Evolutionary conservation across 805 yeast species (phyloP).

Genomic region (Cyberlindnera americana): DNA sequence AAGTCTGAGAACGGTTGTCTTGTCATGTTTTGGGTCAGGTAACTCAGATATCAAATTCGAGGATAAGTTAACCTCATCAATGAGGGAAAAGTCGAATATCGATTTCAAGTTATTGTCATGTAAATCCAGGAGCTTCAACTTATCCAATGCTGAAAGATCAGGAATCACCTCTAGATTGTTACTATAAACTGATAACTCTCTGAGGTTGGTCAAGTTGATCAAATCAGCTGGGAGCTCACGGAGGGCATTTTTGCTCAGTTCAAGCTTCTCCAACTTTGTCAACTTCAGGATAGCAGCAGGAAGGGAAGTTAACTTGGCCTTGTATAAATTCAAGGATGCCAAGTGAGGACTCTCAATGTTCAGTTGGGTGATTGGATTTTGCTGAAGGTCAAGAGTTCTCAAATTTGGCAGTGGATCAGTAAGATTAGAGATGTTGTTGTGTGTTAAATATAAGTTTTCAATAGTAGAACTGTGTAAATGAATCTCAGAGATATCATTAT

Average conservation of each 20-base stretch:
- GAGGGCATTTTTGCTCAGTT: conserved; percentile 77
- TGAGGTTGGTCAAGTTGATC: conserved; percentile 52
- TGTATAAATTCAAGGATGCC: conserved; percentile 70
- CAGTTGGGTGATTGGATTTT: conserved; percentile 79
- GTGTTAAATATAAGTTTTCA: conserved; percentile 70
- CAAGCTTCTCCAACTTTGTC: conserved; percentile 66
- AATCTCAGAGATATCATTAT: conserved; percentile 51
- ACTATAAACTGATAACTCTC: conserved; percentile 63
- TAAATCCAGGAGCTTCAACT: conserved; percentile 66
- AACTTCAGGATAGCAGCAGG: conserved; percentile 61
- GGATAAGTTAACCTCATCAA: conserved; percentile 61
- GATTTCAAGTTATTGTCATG: conserved; percentile 79
- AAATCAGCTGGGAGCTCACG: conserved; percentile 69
- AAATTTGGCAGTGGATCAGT: conserved; percentile 59
- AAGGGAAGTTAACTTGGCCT: conserved; percentile 77
- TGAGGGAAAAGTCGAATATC: conserved; percentile 43
- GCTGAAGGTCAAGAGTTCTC: conserved; percentile 67
- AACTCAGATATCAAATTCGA: conserved; percentile 49
- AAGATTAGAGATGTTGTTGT: conserved; percentile 71
- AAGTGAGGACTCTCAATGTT: conserved; percentile 52
- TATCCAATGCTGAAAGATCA: conserved; percentile 52
- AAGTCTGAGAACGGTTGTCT: conserved; percentile 48
- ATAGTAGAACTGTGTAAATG: conserved; percentile 46
- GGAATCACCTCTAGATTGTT: conserved; percentile 78
- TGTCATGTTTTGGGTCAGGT: conserved; percentile 38